Conservation (phyloP, 768 basidiomycete genomes). For the Galerina marginata region DNA sequence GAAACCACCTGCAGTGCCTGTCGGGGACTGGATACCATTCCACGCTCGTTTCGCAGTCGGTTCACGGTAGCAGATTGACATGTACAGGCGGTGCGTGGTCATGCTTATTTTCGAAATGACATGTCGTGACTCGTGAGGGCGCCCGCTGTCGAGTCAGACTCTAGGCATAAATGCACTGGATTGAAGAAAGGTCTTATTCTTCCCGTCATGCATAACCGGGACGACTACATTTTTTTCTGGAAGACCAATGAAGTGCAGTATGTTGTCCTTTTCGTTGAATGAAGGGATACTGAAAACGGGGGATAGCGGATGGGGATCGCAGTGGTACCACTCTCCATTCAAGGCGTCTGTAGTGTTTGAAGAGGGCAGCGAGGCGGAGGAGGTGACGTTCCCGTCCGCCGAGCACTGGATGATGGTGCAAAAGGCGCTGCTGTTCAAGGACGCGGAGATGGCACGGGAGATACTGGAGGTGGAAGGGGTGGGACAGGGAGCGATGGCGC, state of each 20-base stretch:
- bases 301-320: conserved; percentile 49
- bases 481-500: conserved; percentile 39
- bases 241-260: conserved; percentile 47
- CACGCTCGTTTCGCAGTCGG: no score
- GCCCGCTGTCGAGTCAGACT: background rate
- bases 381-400: conserved; percentile 47
- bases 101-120: no score
- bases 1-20: no score
- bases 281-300: background rate
- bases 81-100: no score
- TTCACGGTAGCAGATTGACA: no score
- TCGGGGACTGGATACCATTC: no score
- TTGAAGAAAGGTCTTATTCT: background rate
- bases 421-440: conserved; percentile 62
- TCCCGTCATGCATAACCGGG: conserved; percentile 23
- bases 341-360: conserved; percentile 39
- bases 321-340: conserved; percentile 56
- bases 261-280: background rate
- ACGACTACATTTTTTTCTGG: conserved; percentile 54
- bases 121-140: background rate
- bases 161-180: background rate
- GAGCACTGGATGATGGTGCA: conserved; percentile 77
- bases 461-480: conserved; percentile 43
- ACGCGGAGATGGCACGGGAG: conserved; percentile 45
- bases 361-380: conserved; percentile 32